Conservation (phyloP, 2,329 filamentous ascomycete species). For the Epichloe typhina region DNA sequence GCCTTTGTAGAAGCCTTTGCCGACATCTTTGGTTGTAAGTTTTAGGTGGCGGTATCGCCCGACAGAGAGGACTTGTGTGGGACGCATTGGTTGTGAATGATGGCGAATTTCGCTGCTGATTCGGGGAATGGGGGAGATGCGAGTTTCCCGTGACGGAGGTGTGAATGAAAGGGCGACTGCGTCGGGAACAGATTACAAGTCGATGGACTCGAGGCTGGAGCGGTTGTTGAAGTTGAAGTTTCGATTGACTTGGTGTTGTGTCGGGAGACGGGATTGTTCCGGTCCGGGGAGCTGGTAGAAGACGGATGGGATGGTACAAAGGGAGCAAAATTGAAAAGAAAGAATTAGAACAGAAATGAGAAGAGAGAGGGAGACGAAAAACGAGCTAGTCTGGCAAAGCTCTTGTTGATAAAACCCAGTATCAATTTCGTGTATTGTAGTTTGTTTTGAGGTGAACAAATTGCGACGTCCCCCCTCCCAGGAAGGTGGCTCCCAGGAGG, state of each 20-base stretch:
- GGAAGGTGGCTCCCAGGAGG: background rate
- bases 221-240: conserved; percentile 11
- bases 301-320: too few species aligned
- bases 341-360: too few species aligned
- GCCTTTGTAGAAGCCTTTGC: conserved; percentile 95
- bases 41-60: conserved; percentile 59
- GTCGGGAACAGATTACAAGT: too few species aligned
- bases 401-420: too few species aligned
- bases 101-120: conserved; percentile 1
- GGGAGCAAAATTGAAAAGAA: too few species aligned
- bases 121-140: background rate
- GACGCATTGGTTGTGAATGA: conserved; percentile 38
- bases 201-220: background rate
- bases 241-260: background rate
- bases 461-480: too few species aligned
- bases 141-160: background rate
- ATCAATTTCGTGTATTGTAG: too few species aligned
- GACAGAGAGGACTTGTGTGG: conserved; percentile 53
- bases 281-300: conserved; percentile 7
- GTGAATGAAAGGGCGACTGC: too few species aligned
- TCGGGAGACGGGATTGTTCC: conserved; percentile 18
- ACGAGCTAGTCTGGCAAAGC: too few species aligned
- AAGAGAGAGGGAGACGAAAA: too few species aligned
- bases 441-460: too few species aligned
- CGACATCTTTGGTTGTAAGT: conserved; percentile 86